Evolutionary conservation across 345 rosid genomes (phyloP).

Genomic region (Noccaea caerulescens): DNA sequence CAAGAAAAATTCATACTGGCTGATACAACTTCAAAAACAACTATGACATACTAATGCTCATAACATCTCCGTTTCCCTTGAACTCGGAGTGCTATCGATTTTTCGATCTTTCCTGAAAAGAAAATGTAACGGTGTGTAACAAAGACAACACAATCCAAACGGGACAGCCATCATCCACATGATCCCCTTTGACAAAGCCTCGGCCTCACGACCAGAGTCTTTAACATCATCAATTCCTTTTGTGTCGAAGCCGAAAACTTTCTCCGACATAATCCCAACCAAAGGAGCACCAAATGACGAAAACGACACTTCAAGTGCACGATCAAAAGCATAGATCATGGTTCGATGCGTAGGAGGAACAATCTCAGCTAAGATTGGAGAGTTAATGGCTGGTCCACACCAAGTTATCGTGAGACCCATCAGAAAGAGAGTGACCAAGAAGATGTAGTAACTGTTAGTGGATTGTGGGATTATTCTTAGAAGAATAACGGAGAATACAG

Average conservation of each 20-base stretch:
- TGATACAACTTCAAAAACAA: too few species aligned
- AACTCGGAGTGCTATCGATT: slow-evolving; percentile 45
- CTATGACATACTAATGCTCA: neutral
- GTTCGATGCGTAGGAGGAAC: slow-evolving; percentile 83
- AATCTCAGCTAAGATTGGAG: slow-evolving; percentile 85
- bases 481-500: slow-evolving; percentile 75
- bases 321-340: slow-evolving; percentile 90
- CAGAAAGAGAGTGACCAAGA: slow-evolving; percentile 60
- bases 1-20: too few species aligned
- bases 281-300: slow-evolving; percentile 91
- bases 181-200: slow-evolving; percentile 78
- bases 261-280: slow-evolving; percentile 89
- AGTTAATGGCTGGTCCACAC: slow-evolving; percentile 80
- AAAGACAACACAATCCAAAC: slow-evolving; percentile 76
- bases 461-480: slow-evolving; percentile 74
- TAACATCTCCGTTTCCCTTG: slow-evolving; percentile 58
- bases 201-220: slow-evolving; percentile 64
- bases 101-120: slow-evolving; percentile 65
- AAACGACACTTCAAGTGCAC: slow-evolving; percentile 82
- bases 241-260: slow-evolving; percentile 67
- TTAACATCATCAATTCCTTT: slow-evolving; percentile 52
- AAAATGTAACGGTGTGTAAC: slow-evolving; percentile 74
- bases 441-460: slow-evolving; percentile 60
- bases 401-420: slow-evolving; percentile 89
- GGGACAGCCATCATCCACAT: slow-evolving; percentile 83